phyloP scores from a whole-genome alignment of 2,329 filamentous ascomycete species.

The Aschersonia sp. region DNA sequence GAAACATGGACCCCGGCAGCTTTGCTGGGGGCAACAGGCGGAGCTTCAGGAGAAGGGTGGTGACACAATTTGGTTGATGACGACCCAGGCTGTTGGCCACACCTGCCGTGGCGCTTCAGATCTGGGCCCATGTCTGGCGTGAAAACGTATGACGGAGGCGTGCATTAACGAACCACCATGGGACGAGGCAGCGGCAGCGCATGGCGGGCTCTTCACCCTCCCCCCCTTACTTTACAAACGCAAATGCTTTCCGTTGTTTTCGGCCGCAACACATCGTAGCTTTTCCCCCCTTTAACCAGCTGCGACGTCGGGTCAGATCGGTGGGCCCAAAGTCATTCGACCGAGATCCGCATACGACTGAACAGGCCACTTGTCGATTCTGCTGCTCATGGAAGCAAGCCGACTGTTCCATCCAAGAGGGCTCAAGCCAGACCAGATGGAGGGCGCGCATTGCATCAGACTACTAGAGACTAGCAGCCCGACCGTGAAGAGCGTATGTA shows the following conservation, averaged over 20 bases:
- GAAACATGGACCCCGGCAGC: neutral
- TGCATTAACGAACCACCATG: neutral
- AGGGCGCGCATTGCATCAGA: neutral
- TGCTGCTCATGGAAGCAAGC: neutral
- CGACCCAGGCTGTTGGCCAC: neutral
- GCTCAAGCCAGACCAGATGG: neutral
- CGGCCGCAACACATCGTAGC: neutral
- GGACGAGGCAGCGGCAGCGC: neutral
- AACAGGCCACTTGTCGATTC: neutral
- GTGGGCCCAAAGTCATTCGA: slow-evolving; percentile 1
- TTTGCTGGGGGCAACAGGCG: neutral
- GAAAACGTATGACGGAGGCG: neutral
- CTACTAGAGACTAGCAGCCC: neutral
- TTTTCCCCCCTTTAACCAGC: neutral
- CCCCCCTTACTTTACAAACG: too few species aligned
- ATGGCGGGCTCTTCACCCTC: neutral
- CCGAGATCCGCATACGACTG: neutral
- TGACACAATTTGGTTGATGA: neutral
- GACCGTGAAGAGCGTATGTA: neutral
- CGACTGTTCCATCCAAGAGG: too few species aligned
- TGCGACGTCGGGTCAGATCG: slow-evolving; percentile 2
- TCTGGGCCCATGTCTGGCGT: neutral
- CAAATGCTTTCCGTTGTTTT: neutral
- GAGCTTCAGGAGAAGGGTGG: neutral
- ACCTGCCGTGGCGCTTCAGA: neutral